phyloP scores from a whole-genome alignment of 2,329 filamentous ascomycete species.

The Ophiocordyceps unilateralis region DNA sequence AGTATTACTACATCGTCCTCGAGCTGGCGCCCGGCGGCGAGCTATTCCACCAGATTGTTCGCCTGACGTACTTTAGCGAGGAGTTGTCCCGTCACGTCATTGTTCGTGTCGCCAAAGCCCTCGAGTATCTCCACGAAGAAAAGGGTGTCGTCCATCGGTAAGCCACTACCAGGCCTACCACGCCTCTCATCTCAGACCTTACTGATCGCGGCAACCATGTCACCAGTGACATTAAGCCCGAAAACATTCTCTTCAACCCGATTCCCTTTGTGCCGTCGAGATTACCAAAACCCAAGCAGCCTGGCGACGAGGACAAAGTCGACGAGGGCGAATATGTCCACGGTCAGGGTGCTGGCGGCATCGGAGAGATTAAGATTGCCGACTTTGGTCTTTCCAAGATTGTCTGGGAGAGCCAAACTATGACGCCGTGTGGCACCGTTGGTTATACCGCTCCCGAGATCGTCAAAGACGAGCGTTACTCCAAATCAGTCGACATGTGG shows the following conservation, averaged over 20 bases:
- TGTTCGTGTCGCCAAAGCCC: constrained; percentile 78
- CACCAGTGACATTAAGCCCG: constrained; percentile 74
- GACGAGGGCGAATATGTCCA: constrained; percentile 88
- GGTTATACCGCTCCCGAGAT: constrained; percentile 97
- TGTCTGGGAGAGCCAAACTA: constrained; percentile 94
- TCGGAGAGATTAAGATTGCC: constrained; percentile 90
- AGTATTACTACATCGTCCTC: constrained; percentile 96
- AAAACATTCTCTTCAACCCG: constrained; percentile 88
- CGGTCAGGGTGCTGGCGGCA: constrained; percentile 72
- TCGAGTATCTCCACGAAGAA: constrained; percentile 88
- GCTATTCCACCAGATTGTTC: constrained; percentile 95
- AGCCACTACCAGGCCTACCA: background rate
- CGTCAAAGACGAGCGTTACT: constrained; percentile 96
- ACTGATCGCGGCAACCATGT: background rate
- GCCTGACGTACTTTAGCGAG: constrained; percentile 96
- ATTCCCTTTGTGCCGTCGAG: constrained; percentile 67
- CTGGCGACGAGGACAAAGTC: constrained; percentile 91
- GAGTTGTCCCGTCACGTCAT: constrained; percentile 91
- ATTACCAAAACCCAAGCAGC: constrained; percentile 59
- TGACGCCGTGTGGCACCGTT: constrained; percentile 98
- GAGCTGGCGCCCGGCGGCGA: constrained; percentile 92
- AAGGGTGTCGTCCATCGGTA: constrained; percentile 95
- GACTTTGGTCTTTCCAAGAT: constrained; percentile 97
- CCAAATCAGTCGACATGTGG: constrained; percentile 99
- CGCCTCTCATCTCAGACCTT: background rate